These are phyloP conservation scores for Mixia osmundae DNA, from an alignment of 1,284 basidiomycete genomes.

Conservation along the genomic window DNA sequence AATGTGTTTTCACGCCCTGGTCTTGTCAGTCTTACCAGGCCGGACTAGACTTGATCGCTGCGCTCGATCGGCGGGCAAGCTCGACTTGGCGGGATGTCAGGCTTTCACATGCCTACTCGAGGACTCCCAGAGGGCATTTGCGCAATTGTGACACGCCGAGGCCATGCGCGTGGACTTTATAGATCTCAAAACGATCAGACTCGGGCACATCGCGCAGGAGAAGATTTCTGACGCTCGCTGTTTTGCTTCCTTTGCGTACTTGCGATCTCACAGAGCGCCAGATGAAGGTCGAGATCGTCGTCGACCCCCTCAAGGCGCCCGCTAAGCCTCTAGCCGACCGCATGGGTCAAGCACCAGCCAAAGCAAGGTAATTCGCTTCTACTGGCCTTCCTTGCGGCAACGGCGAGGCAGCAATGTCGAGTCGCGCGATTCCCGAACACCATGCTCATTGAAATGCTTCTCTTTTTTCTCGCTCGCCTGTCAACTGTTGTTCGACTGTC, in stretches of 20 bases:
- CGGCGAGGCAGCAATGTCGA: too few species aligned
- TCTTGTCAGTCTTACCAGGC: background rate
- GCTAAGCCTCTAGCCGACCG: slow-evolving; percentile 18
- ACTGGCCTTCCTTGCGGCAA: background rate
- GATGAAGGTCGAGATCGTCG: slow-evolving; percentile 93
- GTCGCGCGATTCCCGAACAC: background rate
- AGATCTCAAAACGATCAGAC: background rate
- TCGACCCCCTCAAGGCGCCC: slow-evolving; percentile 57
- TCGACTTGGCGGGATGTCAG: too few species aligned
- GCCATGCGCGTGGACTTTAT: background rate
- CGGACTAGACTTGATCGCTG: too few species aligned
- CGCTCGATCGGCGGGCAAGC: too few species aligned
- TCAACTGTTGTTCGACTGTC: too few species aligned
- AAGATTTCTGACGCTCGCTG: background rate
- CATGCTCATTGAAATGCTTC: background rate
- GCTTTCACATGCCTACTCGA: too few species aligned
- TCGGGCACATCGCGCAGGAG: background rate
- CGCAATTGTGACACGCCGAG: background rate
- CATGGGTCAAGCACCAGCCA: slow-evolving; percentile 26
- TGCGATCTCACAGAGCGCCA: slow-evolving; percentile 46
- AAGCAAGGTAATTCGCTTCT: background rate
- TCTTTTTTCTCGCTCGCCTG: too few species aligned
- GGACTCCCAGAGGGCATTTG: background rate
- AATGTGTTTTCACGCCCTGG: background rate
- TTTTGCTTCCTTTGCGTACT: background rate